phyloP scores from a whole-genome alignment of 1,284 basidiomycete species.

The Abortiporus biennis region DNA sequence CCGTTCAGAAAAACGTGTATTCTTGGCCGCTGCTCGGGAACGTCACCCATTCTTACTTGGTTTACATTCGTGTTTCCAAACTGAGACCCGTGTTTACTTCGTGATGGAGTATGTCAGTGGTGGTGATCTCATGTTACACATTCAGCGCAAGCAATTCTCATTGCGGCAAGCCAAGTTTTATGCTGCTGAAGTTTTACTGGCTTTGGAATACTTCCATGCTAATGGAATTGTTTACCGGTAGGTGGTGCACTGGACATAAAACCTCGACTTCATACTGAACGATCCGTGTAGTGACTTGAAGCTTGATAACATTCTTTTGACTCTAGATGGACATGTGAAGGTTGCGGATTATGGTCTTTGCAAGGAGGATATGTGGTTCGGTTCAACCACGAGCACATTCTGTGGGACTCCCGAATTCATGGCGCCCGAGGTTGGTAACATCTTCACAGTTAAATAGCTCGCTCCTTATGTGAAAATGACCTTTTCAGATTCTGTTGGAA shows the following conservation, averaged over 20 bases:
- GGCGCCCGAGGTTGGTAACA: conserved; percentile 86
- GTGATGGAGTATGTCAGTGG: conserved; percentile 79
- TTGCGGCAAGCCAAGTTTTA: conserved; percentile 94
- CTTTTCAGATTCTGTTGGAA: conserved; percentile 84
- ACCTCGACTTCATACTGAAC: conserved; percentile 3
- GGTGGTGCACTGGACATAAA: neutral
- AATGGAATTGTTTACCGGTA: conserved; percentile 93
- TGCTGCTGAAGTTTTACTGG: conserved; percentile 95
- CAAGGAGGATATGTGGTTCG: conserved; percentile 99
- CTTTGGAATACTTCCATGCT: conserved; percentile 96
- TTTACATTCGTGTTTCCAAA: conserved; percentile 99
- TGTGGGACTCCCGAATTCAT: conserved; percentile 99
- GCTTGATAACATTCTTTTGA: conserved; percentile 96
- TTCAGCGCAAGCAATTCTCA: conserved; percentile 78
- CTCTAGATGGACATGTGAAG: conserved; percentile 96
- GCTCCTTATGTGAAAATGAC: neutral
- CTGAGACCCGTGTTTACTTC: conserved; percentile 92
- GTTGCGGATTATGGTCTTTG: conserved; percentile 99
- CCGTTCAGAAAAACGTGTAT: conserved; percentile 98
- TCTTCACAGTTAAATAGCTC: neutral
- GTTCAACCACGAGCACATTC: conserved; percentile 97
- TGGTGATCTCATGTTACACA: conserved; percentile 80
- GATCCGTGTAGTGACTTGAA: conserved; percentile 76
- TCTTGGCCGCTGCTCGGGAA: conserved; percentile 92
- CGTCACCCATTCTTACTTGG: conserved; percentile 97